Evolutionary conservation across 768 basidiomycete species (phyloP), one percentile per base, ranked within the genome.

Genomic region (Lentinus tigrinus): DNA sequence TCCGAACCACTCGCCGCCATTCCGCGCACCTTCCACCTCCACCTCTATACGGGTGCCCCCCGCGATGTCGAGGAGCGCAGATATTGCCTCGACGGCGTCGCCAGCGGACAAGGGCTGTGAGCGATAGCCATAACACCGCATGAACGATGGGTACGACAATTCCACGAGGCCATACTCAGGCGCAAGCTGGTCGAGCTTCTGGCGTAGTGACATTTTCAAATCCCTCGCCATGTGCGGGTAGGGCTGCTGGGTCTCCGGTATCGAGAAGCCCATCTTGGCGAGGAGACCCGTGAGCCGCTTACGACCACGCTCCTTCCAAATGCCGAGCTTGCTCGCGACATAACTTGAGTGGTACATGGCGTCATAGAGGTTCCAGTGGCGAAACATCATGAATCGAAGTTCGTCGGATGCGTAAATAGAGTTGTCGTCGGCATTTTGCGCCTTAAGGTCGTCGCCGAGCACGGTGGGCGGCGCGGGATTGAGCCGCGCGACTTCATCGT

Each of bases 261-360:
- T 84, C 2, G 96, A 98, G 71, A 98, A 96, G 2, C 97, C 97
- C 93, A 99, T 99, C 78, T 98, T 98, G 16, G 97, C 97, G 23
- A 99, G 77, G 49, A 99, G 76, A 8, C 96, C 97, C 1, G 89
- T 92, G 54, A 99, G 74, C 62, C 87, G 82, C 71, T 94, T 95
- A 60, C 91, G 81, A 21, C 97, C 97, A 54, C 86, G 83, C 71
- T 98, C 96, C 68, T 91, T 94, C 97, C 97, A 98, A 54, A 96
- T 92, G 3, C 94, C 95, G 58, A 99, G 81, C 72, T 93, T 94
- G 50, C 91, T 89, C 7, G 95, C 95, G 17, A 99, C 89, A 67
- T 98, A 99, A 56, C 91, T 91, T 3, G 95, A 97, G 72, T 99
- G 96, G 66, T 88, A 88, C 97, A 99, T 98, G 11, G 95, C 87